Percentiles rank a stretch among this genome's conserved stretches.
phyloP scores from a whole-genome alignment of 768 basidiomycete genomes.

The Suillus spraguei region DNA sequence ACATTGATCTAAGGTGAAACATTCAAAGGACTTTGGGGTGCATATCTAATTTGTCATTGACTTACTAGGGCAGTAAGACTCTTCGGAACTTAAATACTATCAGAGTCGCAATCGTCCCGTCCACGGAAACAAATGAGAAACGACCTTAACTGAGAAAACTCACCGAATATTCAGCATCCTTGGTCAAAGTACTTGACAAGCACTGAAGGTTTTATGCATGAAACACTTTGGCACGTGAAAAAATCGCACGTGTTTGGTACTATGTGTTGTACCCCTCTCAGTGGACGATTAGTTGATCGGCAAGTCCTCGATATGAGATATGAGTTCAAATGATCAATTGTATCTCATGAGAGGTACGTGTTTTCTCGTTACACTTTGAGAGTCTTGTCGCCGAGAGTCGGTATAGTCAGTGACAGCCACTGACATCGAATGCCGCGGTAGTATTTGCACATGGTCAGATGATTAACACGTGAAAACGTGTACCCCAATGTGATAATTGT shows the following conservation, averaged over 20 bases:
- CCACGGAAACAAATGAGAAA: conserved; percentile 6
- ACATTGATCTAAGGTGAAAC: not conserved
- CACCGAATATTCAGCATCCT: not conserved
- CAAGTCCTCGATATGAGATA: not conserved
- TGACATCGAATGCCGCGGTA: conserved; percentile 1
- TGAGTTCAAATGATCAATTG: not conserved
- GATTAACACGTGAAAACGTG: conserved; percentile 28
- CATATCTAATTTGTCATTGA: not conserved
- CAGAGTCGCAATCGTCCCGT: not conserved
- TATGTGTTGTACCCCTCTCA: not conserved
- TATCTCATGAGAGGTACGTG: not conserved
- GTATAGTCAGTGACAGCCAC: not conserved
- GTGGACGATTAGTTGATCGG: not conserved
- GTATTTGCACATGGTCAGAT: conserved; percentile 5
- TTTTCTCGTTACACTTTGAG: not conserved
- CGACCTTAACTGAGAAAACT: not conserved
- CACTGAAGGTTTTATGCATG: not conserved
- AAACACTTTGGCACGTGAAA: not conserved
- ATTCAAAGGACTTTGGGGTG: not conserved
- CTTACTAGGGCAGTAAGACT: no score
- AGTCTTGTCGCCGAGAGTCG: no score
- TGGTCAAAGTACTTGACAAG: not conserved
- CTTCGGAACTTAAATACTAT: not conserved
- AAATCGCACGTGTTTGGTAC: not conserved
- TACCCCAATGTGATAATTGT: conserved; percentile 13